Conservation (phyloP, 2,329 filamentous ascomycete genomes). For the Orbilia javanica region DNA sequence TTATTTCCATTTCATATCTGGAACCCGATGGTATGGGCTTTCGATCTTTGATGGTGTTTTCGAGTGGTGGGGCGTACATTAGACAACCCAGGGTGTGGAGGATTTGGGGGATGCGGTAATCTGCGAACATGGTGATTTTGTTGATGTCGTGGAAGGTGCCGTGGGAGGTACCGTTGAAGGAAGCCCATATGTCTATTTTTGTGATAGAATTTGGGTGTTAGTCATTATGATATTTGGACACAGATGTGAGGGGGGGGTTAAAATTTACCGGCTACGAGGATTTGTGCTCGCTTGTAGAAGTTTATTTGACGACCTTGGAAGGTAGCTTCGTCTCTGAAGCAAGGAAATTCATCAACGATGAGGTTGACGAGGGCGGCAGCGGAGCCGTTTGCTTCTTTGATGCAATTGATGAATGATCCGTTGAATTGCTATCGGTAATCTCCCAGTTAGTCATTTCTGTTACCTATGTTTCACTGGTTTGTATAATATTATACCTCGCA, state of each 20-base stretch:
- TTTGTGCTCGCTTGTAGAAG: conserved; percentile 93
- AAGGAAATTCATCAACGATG: conserved; percentile 82
- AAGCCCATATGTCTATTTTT: conserved; percentile 86
- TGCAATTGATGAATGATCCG: conserved; percentile 78
- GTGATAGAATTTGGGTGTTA: background rate
- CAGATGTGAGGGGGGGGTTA: no score
- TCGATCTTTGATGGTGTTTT: conserved; percentile 75
- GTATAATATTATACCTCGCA: no score
- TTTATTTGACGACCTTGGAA: conserved; percentile 83
- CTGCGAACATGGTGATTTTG: conserved; percentile 98
- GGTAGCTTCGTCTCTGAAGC: conserved; percentile 81
- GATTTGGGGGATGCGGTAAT: conserved; percentile 96
- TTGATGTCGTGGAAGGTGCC: conserved; percentile 91
- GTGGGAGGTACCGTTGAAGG: conserved; percentile 83
- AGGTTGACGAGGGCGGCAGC: conserved; percentile 88
- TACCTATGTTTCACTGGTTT: no score
- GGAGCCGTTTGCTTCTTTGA: conserved; percentile 80
- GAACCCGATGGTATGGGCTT: conserved; percentile 78
- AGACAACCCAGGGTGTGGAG: conserved; percentile 85
- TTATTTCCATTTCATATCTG: conserved; percentile 85
- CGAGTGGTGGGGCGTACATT: conserved; percentile 83
- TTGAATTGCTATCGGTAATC: conserved; percentile 75
- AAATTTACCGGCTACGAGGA: conserved; percentile 77
- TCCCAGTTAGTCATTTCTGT: no score
- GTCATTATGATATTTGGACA: background rate